Evolutionary conservation across 139 green algal genomes (phyloP).

Genomic region (Chlamydomonas eustigma): DNA sequence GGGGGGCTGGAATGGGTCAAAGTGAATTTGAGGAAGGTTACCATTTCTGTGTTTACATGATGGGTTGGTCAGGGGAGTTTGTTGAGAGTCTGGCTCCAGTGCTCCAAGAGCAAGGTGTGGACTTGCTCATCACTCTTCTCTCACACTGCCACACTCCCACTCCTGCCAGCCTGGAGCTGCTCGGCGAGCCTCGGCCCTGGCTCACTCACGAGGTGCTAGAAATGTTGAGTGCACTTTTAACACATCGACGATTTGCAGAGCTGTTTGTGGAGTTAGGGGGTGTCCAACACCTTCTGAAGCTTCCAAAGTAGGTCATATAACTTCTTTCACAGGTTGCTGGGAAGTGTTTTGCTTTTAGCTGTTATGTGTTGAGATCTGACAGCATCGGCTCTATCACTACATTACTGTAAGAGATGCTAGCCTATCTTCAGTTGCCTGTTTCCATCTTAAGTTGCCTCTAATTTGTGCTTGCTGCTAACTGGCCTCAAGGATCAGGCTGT

Average conservation of each 20-base stretch:
- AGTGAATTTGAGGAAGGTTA: too few species aligned
- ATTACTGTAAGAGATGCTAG: too few species aligned
- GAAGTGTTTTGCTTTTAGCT: too few species aligned
- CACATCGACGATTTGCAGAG: slow-evolving; percentile 57
- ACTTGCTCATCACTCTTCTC: slow-evolving; percentile 3
- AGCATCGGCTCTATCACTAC: too few species aligned
- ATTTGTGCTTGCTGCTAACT: too few species aligned
- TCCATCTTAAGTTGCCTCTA: too few species aligned
- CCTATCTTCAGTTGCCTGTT: too few species aligned
- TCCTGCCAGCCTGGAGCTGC: not conserved
- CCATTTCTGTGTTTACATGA: too few species aligned
- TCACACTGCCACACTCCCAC: not conserved
- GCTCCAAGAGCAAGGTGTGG: slow-evolving; percentile 9
- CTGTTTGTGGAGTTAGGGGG: slow-evolving; percentile 57
- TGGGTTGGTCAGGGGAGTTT: slow-evolving; percentile 17
- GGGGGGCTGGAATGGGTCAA: too few species aligned
- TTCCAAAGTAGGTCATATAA: slow-evolving; percentile 39
- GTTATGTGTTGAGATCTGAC: too few species aligned
- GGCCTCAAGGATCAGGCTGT: too few species aligned
- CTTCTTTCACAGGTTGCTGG: too few species aligned
- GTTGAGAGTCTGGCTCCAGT: slow-evolving; percentile 11
- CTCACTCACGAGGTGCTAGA: slow-evolving; percentile 16
- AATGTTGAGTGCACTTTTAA: slow-evolving; percentile 51
- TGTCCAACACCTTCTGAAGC: slow-evolving; percentile 51
- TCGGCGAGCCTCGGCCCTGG: slow-evolving; percentile 1